Percentiles rank a stretch among this genome's conserved stretches.
These are phyloP conservation scores for Solanum bukasovii DNA, from an alignment of 257 asterid genomes.

Conservation along the genomic window DNA sequence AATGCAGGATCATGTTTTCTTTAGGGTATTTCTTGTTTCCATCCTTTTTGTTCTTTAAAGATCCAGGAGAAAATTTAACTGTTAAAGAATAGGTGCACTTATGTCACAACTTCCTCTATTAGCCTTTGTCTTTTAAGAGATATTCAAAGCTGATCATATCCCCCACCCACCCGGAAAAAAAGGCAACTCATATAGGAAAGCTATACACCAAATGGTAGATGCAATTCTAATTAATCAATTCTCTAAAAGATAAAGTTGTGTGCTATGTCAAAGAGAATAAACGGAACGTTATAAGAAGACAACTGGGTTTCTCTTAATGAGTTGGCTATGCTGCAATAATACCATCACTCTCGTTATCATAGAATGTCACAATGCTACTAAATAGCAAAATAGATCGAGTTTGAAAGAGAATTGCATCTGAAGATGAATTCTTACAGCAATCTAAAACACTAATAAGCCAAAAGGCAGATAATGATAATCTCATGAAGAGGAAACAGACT, in stretches of 20 bases:
- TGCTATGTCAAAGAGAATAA: background rate
- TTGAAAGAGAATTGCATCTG: background rate
- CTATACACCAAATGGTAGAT: background rate
- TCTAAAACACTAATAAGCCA: background rate
- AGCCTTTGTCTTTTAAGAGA: background rate
- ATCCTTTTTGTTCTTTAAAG: background rate
- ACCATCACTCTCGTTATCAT: background rate
- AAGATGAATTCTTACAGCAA: background rate
- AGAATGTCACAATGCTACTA: background rate
- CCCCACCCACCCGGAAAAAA: background rate
- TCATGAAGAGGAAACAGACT: background rate
- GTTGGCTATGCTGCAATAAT: background rate
- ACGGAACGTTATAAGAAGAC: background rate
- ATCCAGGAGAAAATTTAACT: background rate
- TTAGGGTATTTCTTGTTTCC: background rate
- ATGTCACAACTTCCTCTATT: background rate
- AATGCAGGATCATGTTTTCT: background rate
- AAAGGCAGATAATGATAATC: background rate
- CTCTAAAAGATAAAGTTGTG: background rate
- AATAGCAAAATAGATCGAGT: background rate
- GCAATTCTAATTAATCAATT: background rate
- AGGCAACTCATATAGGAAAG: background rate
- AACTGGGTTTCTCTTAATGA: background rate
- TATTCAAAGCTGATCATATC: background rate
- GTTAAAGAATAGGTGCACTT: background rate